These are phyloP conservation scores for Dioszegia crocea DNA, from an alignment of 768 basidiomycete genomes.

Conservation along the genomic window DNA sequence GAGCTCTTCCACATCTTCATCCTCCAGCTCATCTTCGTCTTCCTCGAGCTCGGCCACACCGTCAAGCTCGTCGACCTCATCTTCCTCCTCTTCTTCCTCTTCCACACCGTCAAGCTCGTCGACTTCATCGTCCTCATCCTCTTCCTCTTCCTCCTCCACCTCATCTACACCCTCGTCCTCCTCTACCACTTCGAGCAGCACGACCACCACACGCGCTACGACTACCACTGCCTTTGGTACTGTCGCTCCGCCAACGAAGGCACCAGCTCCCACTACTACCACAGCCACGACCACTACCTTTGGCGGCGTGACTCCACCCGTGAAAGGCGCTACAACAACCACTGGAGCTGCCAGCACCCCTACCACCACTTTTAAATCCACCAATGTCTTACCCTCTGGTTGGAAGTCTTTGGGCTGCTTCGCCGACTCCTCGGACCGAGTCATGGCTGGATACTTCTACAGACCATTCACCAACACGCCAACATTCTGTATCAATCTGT, in stretches of 20 bases:
- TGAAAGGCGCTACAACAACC: background rate
- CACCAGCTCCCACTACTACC: background rate
- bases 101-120: background rate
- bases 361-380: background rate
- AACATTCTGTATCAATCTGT: constrained; percentile 2
- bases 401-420: constrained; percentile 14
- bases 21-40: too few relatives aligned
- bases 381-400: constrained; percentile 10
- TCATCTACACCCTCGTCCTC: background rate
- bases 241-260: background rate
- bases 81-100: background rate
- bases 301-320: background rate
- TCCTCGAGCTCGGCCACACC: too few relatives aligned
- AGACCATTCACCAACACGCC: background rate
- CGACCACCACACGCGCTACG: background rate
- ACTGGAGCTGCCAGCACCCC: background rate
- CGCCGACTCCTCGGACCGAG: background rate
- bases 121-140: background rate
- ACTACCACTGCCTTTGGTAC: background rate
- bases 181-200: too few relatives aligned
- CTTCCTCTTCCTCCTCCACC: constrained; percentile 6
- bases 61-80: too few relatives aligned
- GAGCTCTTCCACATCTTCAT: too few relatives aligned
- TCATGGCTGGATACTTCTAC: background rate
- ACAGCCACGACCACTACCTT: background rate